These are phyloP conservation scores for Coffea humblotiana DNA, from an alignment of 305 asterid species.

Conservation along the genomic window DNA sequence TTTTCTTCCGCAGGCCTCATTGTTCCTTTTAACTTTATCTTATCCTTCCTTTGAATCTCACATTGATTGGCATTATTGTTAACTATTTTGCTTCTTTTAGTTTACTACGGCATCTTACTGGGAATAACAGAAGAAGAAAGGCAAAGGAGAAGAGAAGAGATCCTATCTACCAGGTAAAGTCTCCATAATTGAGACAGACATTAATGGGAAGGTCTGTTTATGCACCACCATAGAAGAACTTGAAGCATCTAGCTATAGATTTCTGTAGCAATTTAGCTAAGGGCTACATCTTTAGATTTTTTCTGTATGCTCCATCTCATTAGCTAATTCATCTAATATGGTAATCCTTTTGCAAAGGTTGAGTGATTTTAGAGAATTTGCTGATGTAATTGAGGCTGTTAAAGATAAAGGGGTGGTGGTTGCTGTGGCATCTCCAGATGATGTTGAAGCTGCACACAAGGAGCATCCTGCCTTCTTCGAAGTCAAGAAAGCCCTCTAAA, in stretches of 20 bases:
- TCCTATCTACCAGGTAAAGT: conserved; percentile 77
- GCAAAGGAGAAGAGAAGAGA: conserved; percentile 83
- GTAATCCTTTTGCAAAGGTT: conserved; percentile 39
- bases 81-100: conserved; percentile 42
- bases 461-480: conserved; percentile 60
- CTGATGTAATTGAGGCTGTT: conserved; percentile 61
- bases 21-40: background rate
- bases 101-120: conserved; percentile 76
- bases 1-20: background rate
- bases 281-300: background rate
- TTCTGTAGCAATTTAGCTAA: background rate
- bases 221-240: background rate
- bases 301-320: background rate
- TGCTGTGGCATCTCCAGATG: conserved; percentile 89
- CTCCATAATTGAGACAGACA: background rate
- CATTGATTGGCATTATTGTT: conserved; percentile 9
- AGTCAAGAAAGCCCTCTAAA: conserved; percentile 79
- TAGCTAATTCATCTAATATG: conserved; percentile 3
- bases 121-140: conserved; percentile 92
- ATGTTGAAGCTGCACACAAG: conserved; percentile 79
- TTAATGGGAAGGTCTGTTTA: background rate
- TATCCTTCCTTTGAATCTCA: conserved; percentile 8
- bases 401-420: conserved; percentile 83
- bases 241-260: background rate
- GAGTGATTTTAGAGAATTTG: conserved; percentile 88